Evolutionary conservation across 345 rosid species (phyloP).

Genomic region (Camelina hispida): DNA sequence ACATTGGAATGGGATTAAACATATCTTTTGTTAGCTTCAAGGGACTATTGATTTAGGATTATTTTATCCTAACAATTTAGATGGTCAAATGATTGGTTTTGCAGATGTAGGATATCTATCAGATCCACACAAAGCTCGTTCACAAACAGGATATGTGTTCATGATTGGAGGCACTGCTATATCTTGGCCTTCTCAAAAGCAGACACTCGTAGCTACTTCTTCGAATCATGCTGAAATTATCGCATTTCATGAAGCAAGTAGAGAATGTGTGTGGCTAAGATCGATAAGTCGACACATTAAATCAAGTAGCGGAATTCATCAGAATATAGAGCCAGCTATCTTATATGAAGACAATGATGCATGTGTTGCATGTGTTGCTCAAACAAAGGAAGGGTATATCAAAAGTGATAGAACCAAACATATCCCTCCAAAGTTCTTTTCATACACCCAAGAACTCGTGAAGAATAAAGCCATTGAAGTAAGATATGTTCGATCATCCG

Average conservation of each 20-base stretch:
- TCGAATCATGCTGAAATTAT: not conserved
- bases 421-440: too few relatives aligned
- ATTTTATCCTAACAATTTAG: not conserved
- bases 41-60: not conserved
- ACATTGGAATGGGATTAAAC: not conserved
- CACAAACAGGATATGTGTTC: not conserved
- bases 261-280: not conserved
- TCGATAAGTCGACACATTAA: not conserved
- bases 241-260: not conserved
- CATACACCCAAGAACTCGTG: too few relatives aligned
- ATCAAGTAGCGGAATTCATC: too few relatives aligned
- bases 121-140: not conserved
- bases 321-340: too few relatives aligned
- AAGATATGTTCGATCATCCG: too few relatives aligned
- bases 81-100: not conserved
- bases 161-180: not conserved
- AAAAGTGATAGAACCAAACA: too few relatives aligned
- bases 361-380: too few relatives aligned
- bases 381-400: too few relatives aligned
- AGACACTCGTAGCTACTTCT: not conserved
- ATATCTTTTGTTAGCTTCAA: not conserved
- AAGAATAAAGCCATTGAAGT: too few relatives aligned
- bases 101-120: not conserved
- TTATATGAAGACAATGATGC: too few relatives aligned
- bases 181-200: not conserved